phyloP scores from a whole-genome alignment of 371 early-diverging fungal genomes.

The Apophysomyces variabilis region DNA sequence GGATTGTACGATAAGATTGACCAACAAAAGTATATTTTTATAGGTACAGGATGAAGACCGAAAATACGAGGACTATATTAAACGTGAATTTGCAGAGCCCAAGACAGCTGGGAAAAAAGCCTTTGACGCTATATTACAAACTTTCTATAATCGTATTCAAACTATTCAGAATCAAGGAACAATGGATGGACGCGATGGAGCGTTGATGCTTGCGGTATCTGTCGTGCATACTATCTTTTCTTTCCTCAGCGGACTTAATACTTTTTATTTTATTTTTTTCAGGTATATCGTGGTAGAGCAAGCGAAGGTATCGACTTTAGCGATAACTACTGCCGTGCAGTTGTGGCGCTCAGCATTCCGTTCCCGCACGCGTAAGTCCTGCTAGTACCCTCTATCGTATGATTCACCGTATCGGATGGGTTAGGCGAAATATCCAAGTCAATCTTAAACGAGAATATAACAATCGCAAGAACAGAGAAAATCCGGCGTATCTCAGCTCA shows the following conservation, averaged over 20 bases:
- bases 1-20: slow-evolving; percentile 39
- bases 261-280: slow-evolving; percentile 40
- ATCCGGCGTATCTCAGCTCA: not conserved
- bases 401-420: not conserved
- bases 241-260: slow-evolving; percentile 1
- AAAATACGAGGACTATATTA: slow-evolving; percentile 6
- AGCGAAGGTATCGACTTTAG: slow-evolving; percentile 96
- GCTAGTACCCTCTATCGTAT: not conserved
- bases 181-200: slow-evolving; percentile 50
- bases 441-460: slow-evolving; percentile 50
- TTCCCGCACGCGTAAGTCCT: slow-evolving; percentile 63
- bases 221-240: not conserved
- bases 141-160: slow-evolving; percentile 49
- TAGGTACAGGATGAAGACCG: slow-evolving; percentile 24
- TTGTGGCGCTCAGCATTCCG: slow-evolving; percentile 92
- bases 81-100: slow-evolving; percentile 55
- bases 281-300: slow-evolving; percentile 88
- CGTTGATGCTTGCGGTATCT: slow-evolving; percentile 64
- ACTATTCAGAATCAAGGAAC: slow-evolving; percentile 16
- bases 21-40: slow-evolving; percentile 31
- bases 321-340: slow-evolving; percentile 87
- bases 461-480: slow-evolving; percentile 19
- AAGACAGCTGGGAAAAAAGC: slow-evolving; percentile 45
- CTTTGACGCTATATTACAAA: slow-evolving; percentile 58
- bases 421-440: slow-evolving; percentile 43